Base-by-base conservation (phyloP, 2,329 filamentous ascomycete species). In the Nannizziopsis arthrosporioides region DNA sequence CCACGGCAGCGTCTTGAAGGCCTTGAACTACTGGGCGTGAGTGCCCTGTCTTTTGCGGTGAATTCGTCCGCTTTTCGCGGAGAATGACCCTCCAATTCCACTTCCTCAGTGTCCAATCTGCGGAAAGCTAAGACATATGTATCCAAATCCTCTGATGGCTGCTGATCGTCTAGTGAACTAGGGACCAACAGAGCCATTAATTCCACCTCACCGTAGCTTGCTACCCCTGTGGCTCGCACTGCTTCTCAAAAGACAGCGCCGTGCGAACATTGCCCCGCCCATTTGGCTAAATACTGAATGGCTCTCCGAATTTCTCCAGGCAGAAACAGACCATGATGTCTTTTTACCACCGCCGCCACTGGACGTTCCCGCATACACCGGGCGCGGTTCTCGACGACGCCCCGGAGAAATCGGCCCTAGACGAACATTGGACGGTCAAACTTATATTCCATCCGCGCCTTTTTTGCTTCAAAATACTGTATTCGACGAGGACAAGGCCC, bases 181-280 rank as follows among this genome's bases (percentile, higher is more conserved):
- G 90, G 90, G 90, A 51, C 73, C 80, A 50, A 85, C 89, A 32
- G 81, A 82, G 48, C 67, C 78, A 18, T 77, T 98, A 36, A 79
- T 81, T 19, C 92, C 92, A 1, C 90, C 90, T 0, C 82, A 88
- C 61, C 81, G 88, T 57, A 77, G 80, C 55, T 73, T 83, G 36
- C 66, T 96, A 0, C 90, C 92, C 0, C 78, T 98, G 51, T 98
- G 92, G 92, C 84, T 98, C 12, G 92, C 92, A 2, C 76, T 96
- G 12, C 81, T 96, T 18, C 81, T 98, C 47, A 96, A 96, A 68
- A 87, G 89, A 54, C 92, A 98, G 68, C 81, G 84, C 47, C 84
- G 92, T 59, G 88, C 88, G 57, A 95, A 94, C 69, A 94, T 98
- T 55, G 73, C 92, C 3, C 82, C 92, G 0, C 92, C 92, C 7